Evolutionary conservation across 208 protist species (phyloP), one percentile per base, ranked within the genome.

Genomic region (Acanthamoeba sp.): DNA sequence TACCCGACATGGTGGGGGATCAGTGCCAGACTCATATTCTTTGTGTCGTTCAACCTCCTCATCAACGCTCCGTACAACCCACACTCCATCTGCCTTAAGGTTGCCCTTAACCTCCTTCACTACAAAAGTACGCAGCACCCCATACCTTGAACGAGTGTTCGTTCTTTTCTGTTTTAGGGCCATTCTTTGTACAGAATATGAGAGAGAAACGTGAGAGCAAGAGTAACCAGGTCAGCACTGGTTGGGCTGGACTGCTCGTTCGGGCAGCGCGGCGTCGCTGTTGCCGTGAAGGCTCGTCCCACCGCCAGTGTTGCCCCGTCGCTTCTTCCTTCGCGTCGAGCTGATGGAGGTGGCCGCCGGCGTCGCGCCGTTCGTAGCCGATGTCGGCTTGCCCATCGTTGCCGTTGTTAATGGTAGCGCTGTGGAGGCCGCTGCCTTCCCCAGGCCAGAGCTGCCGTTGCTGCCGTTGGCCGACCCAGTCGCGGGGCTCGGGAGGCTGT

Each of bases 241-340:
- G 45, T 87, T 57, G 78, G 78, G 78, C 78, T 87, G 78, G 32
- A 87, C 78, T 50, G 78, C 59, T 59, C 78, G 78, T 20, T 87
- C 78, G 27, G 45, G n/a, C 40, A 38, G 45, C 27, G 59, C 29
- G 45, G 45, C 78, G 27, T 87, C 48, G 45, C n/a, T 29, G 73
- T 84, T 52, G 27, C 73, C 27, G 34, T 55, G 40, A 52, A 84
- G 34, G 16, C 38, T 29, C 32, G 34, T 27, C 6, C 9, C 48
- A 4, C 24, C 45, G 27, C n/a, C 45, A 45, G 0, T 24, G 45
- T 3, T 34, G 38, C 40, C 16, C 2, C 78, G 40, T 52, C 38
- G 78, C 78, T 59, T 87, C 78, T 87, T 80, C 38, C 78, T 57
- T 34, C 78, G 40, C 45, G 45, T 87, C n/a, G 78, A 29, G 45